Evolutionary conservation across 2,329 filamentous ascomycete genomes (phyloP), one percentile per base, ranked within the genome.

Genomic region (Cadophora malorum): DNA sequence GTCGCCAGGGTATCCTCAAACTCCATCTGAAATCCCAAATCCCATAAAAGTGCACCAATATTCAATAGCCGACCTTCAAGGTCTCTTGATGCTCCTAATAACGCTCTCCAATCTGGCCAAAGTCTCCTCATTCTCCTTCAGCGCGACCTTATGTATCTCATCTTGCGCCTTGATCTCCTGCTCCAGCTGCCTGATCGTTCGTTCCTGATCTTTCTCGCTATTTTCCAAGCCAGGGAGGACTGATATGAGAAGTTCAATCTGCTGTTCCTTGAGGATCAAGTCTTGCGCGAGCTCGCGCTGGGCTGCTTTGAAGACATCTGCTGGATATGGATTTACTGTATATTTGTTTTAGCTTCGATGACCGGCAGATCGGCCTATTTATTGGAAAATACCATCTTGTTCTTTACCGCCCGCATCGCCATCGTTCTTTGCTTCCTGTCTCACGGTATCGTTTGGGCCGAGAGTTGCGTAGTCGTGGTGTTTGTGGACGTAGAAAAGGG

Each of bases 211-310:
- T 70, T 86, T 83, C 78, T 95, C 91, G 75, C 90, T 95, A 70
- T 90, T 92, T 55, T 93, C 90, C 25, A 96, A 82, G 0, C 93
- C 93, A 0, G 93, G 93, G 1, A 96, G 83, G 25, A 85, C 87
- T 19, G 89, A 90, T 67, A 95, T 91, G 59, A 96, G 81, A 55
- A 87, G 83, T 78, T 96, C 92, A 70, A 96, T 93, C 80, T 95
- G 91, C 80, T 94, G 91, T 74, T 94, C 90, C 76, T 94, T 93
- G 67, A 91, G 79, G 67, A 95, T 89, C 31, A 96, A 83, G 77
- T 95, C 92, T 70, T 87, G 86, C 47, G 91, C 91, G 64, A 96
- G 83, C 78, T 95, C 92, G 69, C 88, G 83, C 76, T 93, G 86
- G 58, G 90, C 87, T 3, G 86, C 85, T 65, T 86, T 83, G 79